These are phyloP conservation scores for Suhomyces wounanorum DNA, from an alignment of 1,139 yeast genomes.

Conservation along the genomic window DNA sequence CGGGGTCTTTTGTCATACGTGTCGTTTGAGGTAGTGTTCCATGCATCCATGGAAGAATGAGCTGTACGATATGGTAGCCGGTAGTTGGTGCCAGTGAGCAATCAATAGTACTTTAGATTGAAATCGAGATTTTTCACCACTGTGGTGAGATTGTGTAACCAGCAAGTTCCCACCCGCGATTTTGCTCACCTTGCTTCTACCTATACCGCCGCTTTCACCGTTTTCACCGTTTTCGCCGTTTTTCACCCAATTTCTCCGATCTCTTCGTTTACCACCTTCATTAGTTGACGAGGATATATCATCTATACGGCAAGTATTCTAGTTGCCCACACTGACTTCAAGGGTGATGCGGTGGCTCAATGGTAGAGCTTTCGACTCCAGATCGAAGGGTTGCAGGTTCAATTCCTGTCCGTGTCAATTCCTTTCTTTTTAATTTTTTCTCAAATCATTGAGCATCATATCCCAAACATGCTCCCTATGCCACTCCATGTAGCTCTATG, in stretches of 20 bases:
- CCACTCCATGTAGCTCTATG: too few relatives aligned
- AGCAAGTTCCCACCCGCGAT: background rate
- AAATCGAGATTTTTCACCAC: background rate
- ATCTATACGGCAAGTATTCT: background rate
- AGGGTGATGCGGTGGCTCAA: conserved; percentile 74
- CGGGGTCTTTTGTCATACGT: background rate
- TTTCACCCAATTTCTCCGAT: background rate
- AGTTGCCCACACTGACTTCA: background rate
- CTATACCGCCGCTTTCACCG: background rate
- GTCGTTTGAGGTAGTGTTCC: background rate
- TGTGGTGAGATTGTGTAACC: background rate
- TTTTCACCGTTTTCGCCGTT: background rate
- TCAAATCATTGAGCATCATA: background rate
- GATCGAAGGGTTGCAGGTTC: conserved; percentile 57
- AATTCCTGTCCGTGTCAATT: conserved; percentile 26
- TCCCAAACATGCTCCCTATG: too few relatives aligned
- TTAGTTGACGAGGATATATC: background rate
- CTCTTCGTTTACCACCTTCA: background rate
- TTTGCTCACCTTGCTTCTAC: background rate
- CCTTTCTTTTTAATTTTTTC: conserved; percentile 10
- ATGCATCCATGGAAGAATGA: too few relatives aligned
- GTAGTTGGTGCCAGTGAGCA: too few relatives aligned
- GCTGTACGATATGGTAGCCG: too few relatives aligned
- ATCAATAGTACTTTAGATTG: background rate
- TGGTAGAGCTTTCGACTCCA: conserved; percentile 93